Conservation (phyloP, 306 rosid species). For the Malus domestica region DNA sequence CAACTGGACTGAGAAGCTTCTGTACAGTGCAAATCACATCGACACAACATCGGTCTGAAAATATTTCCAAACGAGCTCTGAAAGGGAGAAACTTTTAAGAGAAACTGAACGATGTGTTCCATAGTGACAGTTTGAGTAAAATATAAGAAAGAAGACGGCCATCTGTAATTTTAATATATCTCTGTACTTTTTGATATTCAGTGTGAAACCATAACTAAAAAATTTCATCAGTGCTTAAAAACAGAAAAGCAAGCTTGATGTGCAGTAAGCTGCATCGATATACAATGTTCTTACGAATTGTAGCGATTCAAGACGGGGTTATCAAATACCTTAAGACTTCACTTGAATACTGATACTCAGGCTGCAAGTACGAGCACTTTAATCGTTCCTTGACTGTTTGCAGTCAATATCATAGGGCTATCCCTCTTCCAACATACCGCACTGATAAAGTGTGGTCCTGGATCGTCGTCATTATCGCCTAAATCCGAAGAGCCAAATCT, state of each 20-base stretch:
- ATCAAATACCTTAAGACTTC: neutral
- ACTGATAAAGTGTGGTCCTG: constrained; percentile 73
- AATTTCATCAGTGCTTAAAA: no score
- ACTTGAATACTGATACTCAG: constrained; percentile 18
- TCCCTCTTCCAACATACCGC: constrained; percentile 96
- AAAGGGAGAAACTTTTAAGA: no score
- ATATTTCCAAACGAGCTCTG: no score
- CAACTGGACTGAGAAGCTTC: no score
- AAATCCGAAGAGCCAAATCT: constrained; percentile 56
- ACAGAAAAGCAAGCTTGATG: neutral
- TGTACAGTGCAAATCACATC: no score
- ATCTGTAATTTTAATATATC: no score
- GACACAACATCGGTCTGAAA: no score
- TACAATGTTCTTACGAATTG: neutral
- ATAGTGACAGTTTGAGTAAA: no score
- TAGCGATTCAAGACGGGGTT: neutral
- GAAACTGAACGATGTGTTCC: no score
- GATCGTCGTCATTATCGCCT: constrained; percentile 55
- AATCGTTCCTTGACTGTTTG: constrained; percentile 84
- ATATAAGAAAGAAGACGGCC: no score
- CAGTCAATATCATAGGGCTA: constrained; percentile 73
- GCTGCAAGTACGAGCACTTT: constrained; percentile 85
- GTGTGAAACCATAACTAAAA: neutral
- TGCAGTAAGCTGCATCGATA: neutral
- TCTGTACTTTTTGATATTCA: no score